These are phyloP conservation scores for Physocladia obscura DNA, from an alignment of 192 early-diverging fungal genomes.

Conservation along the genomic window DNA sequence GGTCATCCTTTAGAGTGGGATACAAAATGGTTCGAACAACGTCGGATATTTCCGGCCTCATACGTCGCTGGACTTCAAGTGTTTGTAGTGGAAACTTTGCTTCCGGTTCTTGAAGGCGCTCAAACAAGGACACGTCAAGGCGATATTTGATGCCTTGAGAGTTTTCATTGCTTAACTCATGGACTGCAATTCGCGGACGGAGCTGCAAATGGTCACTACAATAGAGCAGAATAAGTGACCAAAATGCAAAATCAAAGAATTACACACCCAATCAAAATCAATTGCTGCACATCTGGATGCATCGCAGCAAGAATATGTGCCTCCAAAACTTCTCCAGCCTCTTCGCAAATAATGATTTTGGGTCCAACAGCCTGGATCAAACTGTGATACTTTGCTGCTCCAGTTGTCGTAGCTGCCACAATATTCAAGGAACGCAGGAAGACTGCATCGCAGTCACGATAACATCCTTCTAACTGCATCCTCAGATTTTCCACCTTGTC, in stretches of 20 bases:
- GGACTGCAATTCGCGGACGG: conserved; percentile 10
- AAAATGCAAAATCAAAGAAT: neutral
- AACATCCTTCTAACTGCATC: conserved; percentile 15
- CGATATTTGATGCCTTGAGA: conserved; percentile 16
- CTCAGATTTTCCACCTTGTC: neutral
- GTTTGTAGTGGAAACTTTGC: conserved; percentile 17
- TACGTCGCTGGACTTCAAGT: conserved; percentile 34
- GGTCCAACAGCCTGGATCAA: conserved; percentile 32
- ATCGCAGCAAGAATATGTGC: conserved; percentile 35
- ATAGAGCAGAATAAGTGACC: neutral
- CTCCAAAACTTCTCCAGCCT: conserved; percentile 42
- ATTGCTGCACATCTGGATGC: conserved; percentile 20
- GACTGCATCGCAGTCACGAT: conserved; percentile 28
- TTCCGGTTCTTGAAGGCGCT: conserved; percentile 26
- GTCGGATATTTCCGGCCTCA: conserved; percentile 38
- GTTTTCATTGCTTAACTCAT: conserved; percentile 7
- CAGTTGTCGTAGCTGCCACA: conserved; percentile 62
- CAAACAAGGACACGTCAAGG: conserved; percentile 43
- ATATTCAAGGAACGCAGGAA: conserved; percentile 34
- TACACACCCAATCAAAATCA: conserved; percentile 35
- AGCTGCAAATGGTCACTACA: conserved; percentile 37
- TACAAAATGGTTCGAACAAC: conserved; percentile 32
- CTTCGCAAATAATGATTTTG: conserved; percentile 43
- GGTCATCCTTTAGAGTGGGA: conserved; percentile 29
- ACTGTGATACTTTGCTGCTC: conserved; percentile 53